Evolutionary conservation across 179 eudicot genomes (phyloP).

Genomic region (Amaranthus tricolor): DNA sequence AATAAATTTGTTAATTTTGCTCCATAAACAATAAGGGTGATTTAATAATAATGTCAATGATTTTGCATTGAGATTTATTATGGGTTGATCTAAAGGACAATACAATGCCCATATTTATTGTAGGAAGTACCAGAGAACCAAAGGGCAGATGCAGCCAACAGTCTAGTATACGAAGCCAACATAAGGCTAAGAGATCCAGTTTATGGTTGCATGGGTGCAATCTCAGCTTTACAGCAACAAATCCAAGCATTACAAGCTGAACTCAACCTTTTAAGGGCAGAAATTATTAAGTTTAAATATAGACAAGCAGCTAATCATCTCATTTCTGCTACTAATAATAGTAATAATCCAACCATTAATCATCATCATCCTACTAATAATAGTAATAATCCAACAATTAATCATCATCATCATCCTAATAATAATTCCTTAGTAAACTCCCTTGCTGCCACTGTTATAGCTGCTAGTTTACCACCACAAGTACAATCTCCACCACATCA

Average conservation of each 20-base stretch:
- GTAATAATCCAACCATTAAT: conserved; percentile 43
- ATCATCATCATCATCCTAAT: background rate
- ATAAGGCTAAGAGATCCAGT: conserved; percentile 77
- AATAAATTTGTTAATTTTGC: too few species aligned
- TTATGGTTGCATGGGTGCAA: conserved; percentile 94
- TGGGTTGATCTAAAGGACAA: too few species aligned
- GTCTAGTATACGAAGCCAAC: conserved; percentile 77
- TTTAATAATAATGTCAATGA: too few species aligned
- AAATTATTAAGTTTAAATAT: conserved; percentile 59
- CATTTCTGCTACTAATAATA: conserved; percentile 19
- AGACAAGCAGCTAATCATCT: conserved; percentile 46
- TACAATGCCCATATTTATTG: background rate
- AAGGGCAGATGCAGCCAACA: conserved; percentile 83
- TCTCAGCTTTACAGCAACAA: conserved; percentile 72
- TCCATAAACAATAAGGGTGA: too few species aligned
- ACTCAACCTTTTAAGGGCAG: conserved; percentile 56
- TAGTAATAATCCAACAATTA: conserved; percentile 16
- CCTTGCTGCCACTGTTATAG: conserved; percentile 31
- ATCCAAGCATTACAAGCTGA: conserved; percentile 62
- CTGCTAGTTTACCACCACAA: conserved; percentile 23
- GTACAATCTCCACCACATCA: conserved; percentile 12
- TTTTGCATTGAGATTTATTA: too few species aligned
- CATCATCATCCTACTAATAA: conserved; percentile 21
- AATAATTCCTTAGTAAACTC: conserved; percentile 22
- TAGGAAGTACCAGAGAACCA: conserved; percentile 74